Evolutionary conservation across 164 flowering plant species (phyloP), one percentile per base, ranked within the genome.

Genomic region (Stephania yunnanensis): DNA sequence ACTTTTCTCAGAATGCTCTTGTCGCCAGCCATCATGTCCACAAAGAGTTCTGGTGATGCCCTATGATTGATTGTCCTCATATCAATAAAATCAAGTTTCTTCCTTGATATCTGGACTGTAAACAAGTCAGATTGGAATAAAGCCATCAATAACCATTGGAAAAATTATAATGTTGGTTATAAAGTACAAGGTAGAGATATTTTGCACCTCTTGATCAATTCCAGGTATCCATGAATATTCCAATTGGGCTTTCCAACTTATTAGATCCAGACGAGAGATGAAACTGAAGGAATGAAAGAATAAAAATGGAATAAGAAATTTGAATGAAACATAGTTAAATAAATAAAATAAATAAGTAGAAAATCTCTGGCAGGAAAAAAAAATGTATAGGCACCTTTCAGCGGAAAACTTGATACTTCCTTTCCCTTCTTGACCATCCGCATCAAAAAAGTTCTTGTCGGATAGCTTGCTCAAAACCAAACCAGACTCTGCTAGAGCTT

Each of bases 401-500:
- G 99, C 94, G 71, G 19, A 85, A 86, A 92, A 95, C 31, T 76
- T 22, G 48, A 82, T 52, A 25, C 69, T 72, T 75, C 64, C 78
- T 74, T 80, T 74, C 44, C 52, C 78, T 66, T 78, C 53, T 46
- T 68, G 81, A 73, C 50, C 80, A 69, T 77, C 79, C 74, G n/a
- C 68, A 20, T 71, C 78, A 71, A 72, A 74, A 73, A 73, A 76
- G 45, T 63, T 80, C 30, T 70, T 83, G 71, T 30, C 76, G 17
- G 91, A 86, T 15, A 95, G 81, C 79, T 88, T 92, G 88, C 99
- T 93, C 22, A 81, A 77, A 73, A 92, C 70, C 53, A 95, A 76
- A 63, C 99, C 99, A 80, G 98, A 87, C 83, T 93, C 98, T 44
- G 99, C 99, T 22, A 95, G 85, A 58, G 89, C 99, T 95, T 31